Conservation (phyloP, 75 land plant genomes). For the Pseudotsuga menziesii region DNA sequence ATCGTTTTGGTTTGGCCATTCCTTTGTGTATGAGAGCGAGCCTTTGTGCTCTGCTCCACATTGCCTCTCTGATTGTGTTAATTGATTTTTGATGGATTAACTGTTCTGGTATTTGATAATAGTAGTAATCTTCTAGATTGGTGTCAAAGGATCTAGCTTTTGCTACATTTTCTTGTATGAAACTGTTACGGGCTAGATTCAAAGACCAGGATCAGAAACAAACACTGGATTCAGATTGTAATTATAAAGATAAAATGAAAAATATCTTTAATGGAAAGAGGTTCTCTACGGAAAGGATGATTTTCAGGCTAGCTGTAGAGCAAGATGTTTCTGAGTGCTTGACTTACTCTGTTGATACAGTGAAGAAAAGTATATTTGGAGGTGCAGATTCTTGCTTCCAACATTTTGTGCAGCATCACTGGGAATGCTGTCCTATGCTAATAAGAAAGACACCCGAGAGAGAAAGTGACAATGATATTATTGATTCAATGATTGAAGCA, state of each 20-base stretch:
- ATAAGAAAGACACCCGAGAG: constrained; percentile 13
- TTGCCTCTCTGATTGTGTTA: too few relatives aligned
- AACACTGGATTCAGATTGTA: background rate
- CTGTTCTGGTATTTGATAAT: constrained; percentile 24
- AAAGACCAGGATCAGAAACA: constrained; percentile 6
- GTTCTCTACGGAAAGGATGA: constrained; percentile 35
- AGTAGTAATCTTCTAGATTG: constrained; percentile 13
- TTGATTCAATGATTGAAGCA: constrained; percentile 16
- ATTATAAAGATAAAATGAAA: background rate
- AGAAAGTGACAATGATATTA: constrained; percentile 12
- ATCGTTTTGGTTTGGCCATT: too few relatives aligned
- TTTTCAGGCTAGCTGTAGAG: constrained; percentile 60
- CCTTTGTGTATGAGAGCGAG: too few relatives aligned
- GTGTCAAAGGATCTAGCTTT: constrained; percentile 21
- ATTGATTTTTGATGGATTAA: constrained; percentile 23
- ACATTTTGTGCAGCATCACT: constrained; percentile 43
- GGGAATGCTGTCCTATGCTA: constrained; percentile 59
- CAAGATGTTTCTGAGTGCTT: background rate
- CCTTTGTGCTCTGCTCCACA: too few relatives aligned
- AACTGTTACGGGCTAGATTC: constrained; percentile 18
- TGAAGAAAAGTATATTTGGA: constrained; percentile 32
- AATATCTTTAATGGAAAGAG: background rate
- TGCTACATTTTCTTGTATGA: constrained; percentile 14
- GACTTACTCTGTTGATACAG: constrained; percentile 3
- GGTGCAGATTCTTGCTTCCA: constrained; percentile 20